Base-by-base conservation (phyloP, 2,329 filamentous ascomycete species). In the Diaporthe helianthi region DNA sequence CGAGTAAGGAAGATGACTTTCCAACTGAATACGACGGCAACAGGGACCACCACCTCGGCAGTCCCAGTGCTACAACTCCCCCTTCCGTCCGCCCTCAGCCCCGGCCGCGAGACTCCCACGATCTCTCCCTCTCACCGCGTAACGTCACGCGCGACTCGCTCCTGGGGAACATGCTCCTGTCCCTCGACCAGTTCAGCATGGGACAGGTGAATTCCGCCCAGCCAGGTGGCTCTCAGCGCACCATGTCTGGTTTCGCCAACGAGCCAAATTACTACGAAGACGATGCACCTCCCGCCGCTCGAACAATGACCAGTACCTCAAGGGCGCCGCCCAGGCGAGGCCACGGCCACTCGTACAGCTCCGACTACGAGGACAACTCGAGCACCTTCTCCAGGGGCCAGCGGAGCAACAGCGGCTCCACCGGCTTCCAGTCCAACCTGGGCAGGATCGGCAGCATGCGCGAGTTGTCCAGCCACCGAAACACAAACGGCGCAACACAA, bases 91-190 rank as follows among this genome's bases (percentile, higher is more conserved):
- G 72, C 64, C 66, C 72, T 33, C 74, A 69, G 71, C 72, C 76
- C 72, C 72, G 75, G 74, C 77, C 79, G 67, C 83, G 86, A 73
- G 90, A 94, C 80, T 93, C 92, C 60, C 94, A 98, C 83, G 94
- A 97, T 79, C 86, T 98, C 72, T 94, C 93, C 69, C 85, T 97
- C 75, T 90, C 90, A 63, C 89, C 92, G 60, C 86, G 90, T 71
- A 89, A 93, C 78, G 89, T 93, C 72, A 93, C 92, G 49, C 90
- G 95, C 74, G 93, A 97, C 77, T 98, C 94, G 44, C 90, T 99
- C 74, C 93, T 99, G 70, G 92, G 96, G 80, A 97, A 98, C 80
- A 96, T 99, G 91, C 89, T 98, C 71, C 85, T 96, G 73, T 97
- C 94, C 49, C 90, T 99, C 73, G 95, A 97, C 80, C 92, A 95